Percentiles rank a stretch among this genome's conserved stretches.
Evolutionary conservation across 306 rosid genomes (phyloP).

Genomic region (Ochetophila trinervis): DNA sequence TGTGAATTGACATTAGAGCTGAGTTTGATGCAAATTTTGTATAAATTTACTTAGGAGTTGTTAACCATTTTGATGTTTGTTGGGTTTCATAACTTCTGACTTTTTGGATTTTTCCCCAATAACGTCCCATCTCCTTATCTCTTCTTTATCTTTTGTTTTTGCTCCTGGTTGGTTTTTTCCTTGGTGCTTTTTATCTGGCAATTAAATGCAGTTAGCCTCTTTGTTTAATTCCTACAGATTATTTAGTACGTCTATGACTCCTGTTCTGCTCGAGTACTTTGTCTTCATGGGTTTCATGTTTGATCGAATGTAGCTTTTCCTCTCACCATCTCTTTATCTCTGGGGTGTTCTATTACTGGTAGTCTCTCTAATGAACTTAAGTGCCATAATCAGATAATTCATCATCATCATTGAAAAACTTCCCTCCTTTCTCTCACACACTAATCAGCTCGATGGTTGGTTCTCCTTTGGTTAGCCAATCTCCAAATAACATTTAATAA

Average conservation of each 20-base stretch:
- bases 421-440: neutral
- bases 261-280: constrained; percentile 15
- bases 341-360: constrained; percentile 16
- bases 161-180: constrained; percentile 14
- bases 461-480: constrained; percentile 8
- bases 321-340: neutral
- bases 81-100: constrained; percentile 9
- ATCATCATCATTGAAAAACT: too few species aligned
- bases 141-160: constrained; percentile 16
- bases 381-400: neutral
- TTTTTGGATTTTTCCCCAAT: constrained; percentile 32
- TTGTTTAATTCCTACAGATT: constrained; percentile 1
- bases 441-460: neutral
- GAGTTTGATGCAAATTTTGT: constrained; percentile 17
- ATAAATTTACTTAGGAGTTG: constrained; percentile 13
- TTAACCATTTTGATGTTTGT: constrained; percentile 12
- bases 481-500: constrained; percentile 13
- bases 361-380: constrained; percentile 10
- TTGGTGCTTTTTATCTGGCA: constrained; percentile 15
- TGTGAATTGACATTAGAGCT: neutral
- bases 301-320: constrained; percentile 9
- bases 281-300: constrained; percentile 20
- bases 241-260: neutral
- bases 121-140: constrained; percentile 32
- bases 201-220: neutral